A percentile compares a stretch with the other conserved stretches of the same genome.
These are phyloP conservation scores for Brassica rapa DNA, from an alignment of 345 rosid species.

Conservation along the genomic window DNA sequence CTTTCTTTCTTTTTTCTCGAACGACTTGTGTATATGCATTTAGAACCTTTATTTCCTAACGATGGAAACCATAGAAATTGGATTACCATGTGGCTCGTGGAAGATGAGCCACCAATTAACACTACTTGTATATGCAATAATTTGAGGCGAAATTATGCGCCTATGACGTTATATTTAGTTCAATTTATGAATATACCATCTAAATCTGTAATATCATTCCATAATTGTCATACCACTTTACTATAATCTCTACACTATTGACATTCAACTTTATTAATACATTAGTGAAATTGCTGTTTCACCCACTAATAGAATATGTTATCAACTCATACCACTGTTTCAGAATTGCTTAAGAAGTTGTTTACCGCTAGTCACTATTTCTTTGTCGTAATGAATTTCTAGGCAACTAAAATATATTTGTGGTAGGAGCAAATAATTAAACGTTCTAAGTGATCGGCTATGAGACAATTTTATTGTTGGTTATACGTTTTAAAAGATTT, in stretches of 20 bases:
- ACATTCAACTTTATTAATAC: neutral
- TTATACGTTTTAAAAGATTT: neutral
- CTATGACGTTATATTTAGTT: slow-evolving; percentile 31
- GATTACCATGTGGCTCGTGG: slow-evolving; percentile 53
- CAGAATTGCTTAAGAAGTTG: neutral
- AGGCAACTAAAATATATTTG: neutral
- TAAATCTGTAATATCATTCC: neutral
- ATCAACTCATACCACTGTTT: neutral
- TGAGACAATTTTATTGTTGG: neutral
- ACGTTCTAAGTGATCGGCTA: neutral
- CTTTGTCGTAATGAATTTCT: neutral
- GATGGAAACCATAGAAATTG: slow-evolving; percentile 39
- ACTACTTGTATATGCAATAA: slow-evolving; percentile 41
- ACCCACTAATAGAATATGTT: neutral
- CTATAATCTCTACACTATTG: neutral
- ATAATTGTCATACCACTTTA: slow-evolving; percentile 10
- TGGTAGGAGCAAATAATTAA: neutral
- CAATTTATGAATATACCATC: neutral
- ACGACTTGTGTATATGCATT: neutral
- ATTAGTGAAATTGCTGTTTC: neutral
- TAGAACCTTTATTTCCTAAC: slow-evolving; percentile 22
- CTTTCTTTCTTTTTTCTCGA: neutral
- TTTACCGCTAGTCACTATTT: slow-evolving; percentile 3
- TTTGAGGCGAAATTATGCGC: slow-evolving; percentile 36
- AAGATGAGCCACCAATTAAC: slow-evolving; percentile 50